These are phyloP conservation scores for Fusarium anguioides DNA, from an alignment of 2,329 filamentous ascomycete species.

Conservation along the genomic window DNA sequence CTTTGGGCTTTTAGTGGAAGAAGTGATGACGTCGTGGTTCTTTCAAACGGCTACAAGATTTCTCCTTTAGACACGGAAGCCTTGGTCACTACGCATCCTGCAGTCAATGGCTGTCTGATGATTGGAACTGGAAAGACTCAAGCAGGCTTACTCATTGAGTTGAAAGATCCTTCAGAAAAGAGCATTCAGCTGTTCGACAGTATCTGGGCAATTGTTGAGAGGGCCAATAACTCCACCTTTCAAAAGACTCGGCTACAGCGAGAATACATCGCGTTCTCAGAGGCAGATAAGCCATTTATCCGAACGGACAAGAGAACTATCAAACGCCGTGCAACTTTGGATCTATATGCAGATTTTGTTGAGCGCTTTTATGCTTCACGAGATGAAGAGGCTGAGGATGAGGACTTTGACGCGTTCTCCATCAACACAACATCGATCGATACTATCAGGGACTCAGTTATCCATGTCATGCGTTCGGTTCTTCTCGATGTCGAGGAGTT, in stretches of 20 bases:
- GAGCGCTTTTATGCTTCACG: constrained; percentile 4
- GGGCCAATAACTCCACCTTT: constrained; percentile 3
- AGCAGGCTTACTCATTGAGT: constrained; percentile 1
- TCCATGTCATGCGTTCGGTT: not conserved
- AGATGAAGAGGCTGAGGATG: not conserved
- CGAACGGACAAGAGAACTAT: constrained; percentile 11
- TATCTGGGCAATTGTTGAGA: not conserved
- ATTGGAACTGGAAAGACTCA: not conserved
- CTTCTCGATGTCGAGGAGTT: not conserved
- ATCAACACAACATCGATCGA: not conserved
- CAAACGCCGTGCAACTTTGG: constrained; percentile 6
- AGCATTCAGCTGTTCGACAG: constrained; percentile 6
- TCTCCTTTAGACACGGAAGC: constrained; percentile 47
- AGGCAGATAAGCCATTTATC: not conserved
- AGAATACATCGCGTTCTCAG: not conserved
- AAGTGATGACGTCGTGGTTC: constrained; percentile 47
- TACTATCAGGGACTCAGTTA: not conserved
- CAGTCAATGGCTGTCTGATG: constrained; percentile 32
- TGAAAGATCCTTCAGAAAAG: not conserved
- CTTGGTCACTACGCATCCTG: constrained; percentile 41
- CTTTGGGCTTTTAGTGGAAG: constrained; percentile 48
- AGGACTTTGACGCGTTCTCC: not conserved
- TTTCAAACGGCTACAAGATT: constrained; percentile 50
- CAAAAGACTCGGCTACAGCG: not conserved
- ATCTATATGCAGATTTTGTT: constrained; percentile 1